These are phyloP conservation scores for Epichloe uncinata DNA, from an alignment of 2,329 filamentous ascomycete genomes.

Conservation along the genomic window DNA sequence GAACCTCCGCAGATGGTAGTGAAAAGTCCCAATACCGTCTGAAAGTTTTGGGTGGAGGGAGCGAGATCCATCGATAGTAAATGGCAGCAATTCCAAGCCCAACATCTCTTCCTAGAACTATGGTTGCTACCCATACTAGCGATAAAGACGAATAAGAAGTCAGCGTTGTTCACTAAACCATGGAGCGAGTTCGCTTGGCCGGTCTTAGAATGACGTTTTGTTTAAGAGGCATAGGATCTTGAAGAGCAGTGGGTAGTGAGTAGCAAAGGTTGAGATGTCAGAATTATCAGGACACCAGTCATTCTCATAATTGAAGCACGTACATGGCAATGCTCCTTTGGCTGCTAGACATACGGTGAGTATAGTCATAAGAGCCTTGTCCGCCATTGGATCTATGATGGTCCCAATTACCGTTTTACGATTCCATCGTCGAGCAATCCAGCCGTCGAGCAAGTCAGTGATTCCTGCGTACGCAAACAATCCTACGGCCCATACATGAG, in stretches of 20 bases:
- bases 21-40: conserved; percentile 94
- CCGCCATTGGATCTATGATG: conserved; percentile 91
- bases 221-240: neutral
- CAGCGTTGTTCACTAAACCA: neutral
- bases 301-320: conserved; percentile 16
- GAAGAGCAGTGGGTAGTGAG: neutral
- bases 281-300: neutral
- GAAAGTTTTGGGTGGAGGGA: conserved; percentile 89
- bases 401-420: conserved; percentile 88
- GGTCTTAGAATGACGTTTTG: neutral
- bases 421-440: conserved; percentile 79
- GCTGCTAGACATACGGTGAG: conserved; percentile 73
- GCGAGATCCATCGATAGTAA: conserved; percentile 90
- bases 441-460: conserved; percentile 87
- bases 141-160: neutral
- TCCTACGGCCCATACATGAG: conserved; percentile 63
- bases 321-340: conserved; percentile 70
- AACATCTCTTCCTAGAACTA: conserved; percentile 82
- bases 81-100: conserved; percentile 75
- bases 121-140: conserved; percentile 69
- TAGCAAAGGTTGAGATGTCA: neutral
- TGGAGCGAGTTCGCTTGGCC: neutral
- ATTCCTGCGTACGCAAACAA: conserved; percentile 89
- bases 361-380: conserved; percentile 92
- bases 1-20: conserved; percentile 73